Percentiles rank a stretch among this genome's conserved stretches.
These are phyloP conservation scores for Astrothelium macrocarpum DNA, from an alignment of 495 filamentous ascomycete species.

Conservation along the genomic window DNA sequence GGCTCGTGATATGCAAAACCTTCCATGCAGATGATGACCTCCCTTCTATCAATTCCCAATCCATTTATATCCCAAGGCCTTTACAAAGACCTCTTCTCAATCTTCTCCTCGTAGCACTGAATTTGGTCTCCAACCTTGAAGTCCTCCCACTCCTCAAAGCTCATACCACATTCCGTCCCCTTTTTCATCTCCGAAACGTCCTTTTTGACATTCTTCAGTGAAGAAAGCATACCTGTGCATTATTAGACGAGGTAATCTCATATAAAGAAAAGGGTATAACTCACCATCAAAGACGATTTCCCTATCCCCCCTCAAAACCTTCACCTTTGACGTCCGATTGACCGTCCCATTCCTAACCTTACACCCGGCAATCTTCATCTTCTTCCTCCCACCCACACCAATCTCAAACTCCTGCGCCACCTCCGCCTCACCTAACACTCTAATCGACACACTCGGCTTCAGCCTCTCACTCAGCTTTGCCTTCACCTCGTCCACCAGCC, in stretches of 20 bases:
- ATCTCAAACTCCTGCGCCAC: conserved; percentile 75
- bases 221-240: conserved; percentile 55
- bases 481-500: conserved; percentile 74
- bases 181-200: conserved; percentile 82
- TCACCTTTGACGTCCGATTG: conserved; percentile 49
- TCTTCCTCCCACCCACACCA: conserved; percentile 58
- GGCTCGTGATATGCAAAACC: background rate
- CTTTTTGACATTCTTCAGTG: conserved; percentile 86
- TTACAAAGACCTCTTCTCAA: conserved; percentile 61
- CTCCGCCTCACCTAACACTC: conserved; percentile 81
- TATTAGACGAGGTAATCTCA: background rate
- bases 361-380: conserved; percentile 71
- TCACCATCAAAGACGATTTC: conserved; percentile 71
- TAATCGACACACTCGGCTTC: conserved; percentile 49
- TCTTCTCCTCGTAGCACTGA: conserved; percentile 73
- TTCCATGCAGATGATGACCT: background rate
- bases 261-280: conserved; percentile 25
- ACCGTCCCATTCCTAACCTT: conserved; percentile 77
- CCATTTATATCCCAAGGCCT: background rate
- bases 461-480: conserved; percentile 57
- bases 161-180: conserved; percentile 85
- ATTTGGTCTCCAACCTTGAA: conserved; percentile 76
- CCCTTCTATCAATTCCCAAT: background rate
- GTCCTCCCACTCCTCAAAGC: conserved; percentile 67
- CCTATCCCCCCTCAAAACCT: conserved; percentile 58